phyloP scores from a whole-genome alignment of 192 early-diverging fungal species.

The Backusella psychrophila region DNA sequence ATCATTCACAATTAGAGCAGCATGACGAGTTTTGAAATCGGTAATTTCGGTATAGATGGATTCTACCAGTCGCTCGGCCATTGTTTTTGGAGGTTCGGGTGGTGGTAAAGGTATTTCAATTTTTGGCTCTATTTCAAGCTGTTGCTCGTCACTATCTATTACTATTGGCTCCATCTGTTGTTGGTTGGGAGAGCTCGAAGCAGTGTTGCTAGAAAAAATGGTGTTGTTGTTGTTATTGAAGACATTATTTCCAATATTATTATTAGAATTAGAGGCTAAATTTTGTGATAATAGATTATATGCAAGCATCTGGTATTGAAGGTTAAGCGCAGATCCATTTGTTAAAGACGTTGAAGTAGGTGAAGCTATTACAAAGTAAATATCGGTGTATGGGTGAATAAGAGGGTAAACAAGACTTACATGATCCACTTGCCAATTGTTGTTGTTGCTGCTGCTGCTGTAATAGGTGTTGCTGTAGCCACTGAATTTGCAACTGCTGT shows the following conservation, averaged over 20 bases:
- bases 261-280: neutral
- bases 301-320: conserved; percentile 27
- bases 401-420: neutral
- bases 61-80: conserved; percentile 49
- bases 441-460: conserved; percentile 33
- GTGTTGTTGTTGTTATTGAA: neutral
- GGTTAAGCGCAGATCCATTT: conserved; percentile 12
- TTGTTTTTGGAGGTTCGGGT: conserved; percentile 39
- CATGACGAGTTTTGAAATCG: conserved; percentile 21
- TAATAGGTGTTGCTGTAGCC: conserved; percentile 13
- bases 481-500: conserved; percentile 20
- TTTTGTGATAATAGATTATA: conserved; percentile 17
- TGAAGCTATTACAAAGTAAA: neutral
- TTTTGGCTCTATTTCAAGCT: neutral
- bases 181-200: neutral
- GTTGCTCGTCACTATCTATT: neutral
- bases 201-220: neutral
- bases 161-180: conserved; percentile 31
- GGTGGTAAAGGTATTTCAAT: neutral
- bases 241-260: neutral
- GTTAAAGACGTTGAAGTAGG: conserved; percentile 7
- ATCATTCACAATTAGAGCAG: neutral
- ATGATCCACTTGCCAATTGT: neutral
- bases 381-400: neutral
- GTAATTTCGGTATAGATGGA: conserved; percentile 36